Evolutionary conservation across 192 early-diverging fungal species (phyloP).

Genomic region (Coemansia sp.): DNA sequence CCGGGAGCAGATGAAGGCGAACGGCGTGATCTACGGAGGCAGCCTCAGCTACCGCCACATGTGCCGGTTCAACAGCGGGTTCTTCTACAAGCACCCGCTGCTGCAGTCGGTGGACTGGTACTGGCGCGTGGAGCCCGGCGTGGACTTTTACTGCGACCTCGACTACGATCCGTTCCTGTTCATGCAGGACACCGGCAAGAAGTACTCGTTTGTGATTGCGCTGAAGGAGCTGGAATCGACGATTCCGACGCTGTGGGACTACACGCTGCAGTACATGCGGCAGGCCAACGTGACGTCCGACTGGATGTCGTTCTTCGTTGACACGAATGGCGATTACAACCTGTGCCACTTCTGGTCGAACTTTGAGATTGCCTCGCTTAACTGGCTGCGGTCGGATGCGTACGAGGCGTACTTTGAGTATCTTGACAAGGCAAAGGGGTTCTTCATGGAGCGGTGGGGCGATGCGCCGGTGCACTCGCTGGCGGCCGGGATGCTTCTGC

Average conservation of each 20-base stretch:
- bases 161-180: conserved; percentile 81
- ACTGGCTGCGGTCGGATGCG: conserved; percentile 58
- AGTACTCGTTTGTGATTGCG: conserved; percentile 67
- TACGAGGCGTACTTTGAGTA: conserved; percentile 67
- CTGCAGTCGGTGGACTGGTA: conserved; percentile 75
- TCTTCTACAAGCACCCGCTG: conserved; percentile 68
- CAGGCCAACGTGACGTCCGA: conserved; percentile 30
- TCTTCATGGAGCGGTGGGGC: conserved; percentile 81
- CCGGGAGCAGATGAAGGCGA: conserved; percentile 61
- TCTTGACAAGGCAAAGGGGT: conserved; percentile 67
- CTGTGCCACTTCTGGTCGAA: conserved; percentile 81
- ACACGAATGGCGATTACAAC: conserved; percentile 56
- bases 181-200: conserved; percentile 72
- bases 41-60: conserved; percentile 83
- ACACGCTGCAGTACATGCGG: conserved; percentile 45
- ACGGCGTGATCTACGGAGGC: conserved; percentile 69
- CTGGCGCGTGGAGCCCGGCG: conserved; percentile 87
- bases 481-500: conserved; percentile 59
- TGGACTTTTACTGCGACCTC: conserved; percentile 78
- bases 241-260: conserved; percentile 59
- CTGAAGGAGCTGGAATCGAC: conserved; percentile 57
- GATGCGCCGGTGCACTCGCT: conserved; percentile 78
- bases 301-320: conserved; percentile 44
- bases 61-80: conserved; percentile 69
- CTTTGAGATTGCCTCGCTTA: conserved; percentile 74